Percentiles rank a stretch among this genome's conserved stretches.
These are phyloP conservation scores for Austroboletus festivus DNA, from an alignment of 768 basidiomycete species.

Conservation along the genomic window DNA sequence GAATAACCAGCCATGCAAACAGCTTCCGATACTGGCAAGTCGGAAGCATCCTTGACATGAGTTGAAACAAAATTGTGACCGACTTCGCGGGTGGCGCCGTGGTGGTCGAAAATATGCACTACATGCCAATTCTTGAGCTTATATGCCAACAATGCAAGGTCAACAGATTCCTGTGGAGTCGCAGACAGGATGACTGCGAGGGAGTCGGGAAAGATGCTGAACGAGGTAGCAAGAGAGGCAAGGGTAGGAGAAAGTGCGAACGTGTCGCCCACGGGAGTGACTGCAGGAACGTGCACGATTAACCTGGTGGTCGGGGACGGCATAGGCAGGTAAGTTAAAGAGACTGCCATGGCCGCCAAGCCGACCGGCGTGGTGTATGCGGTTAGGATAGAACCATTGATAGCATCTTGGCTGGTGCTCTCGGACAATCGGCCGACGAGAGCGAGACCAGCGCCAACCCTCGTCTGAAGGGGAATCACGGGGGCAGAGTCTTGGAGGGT, in stretches of 20 bases:
- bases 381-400: slow-evolving; percentile 59
- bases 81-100: slow-evolving; percentile 73
- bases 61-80: slow-evolving; percentile 50
- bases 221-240: slow-evolving; percentile 57
- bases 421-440: slow-evolving; percentile 78
- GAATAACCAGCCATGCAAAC: slow-evolving; percentile 59
- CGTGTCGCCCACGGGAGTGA: slow-evolving; percentile 59
- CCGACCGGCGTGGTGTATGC: slow-evolving; percentile 84
- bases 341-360: slow-evolving; percentile 77
- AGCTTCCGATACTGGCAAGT: slow-evolving; percentile 42
- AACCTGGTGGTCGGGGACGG: slow-evolving; percentile 63
- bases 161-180: slow-evolving; percentile 77
- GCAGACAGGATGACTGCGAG: slow-evolving; percentile 79
- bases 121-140: slow-evolving; percentile 62
- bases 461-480: slow-evolving; percentile 72
- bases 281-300: slow-evolving; percentile 79
- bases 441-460: slow-evolving; percentile 79
- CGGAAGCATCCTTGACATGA: slow-evolving; percentile 28
- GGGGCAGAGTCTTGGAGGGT: slow-evolving; percentile 42
- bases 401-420: slow-evolving; percentile 68
- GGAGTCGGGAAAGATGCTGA: slow-evolving; percentile 59
- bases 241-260: slow-evolving; percentile 78
- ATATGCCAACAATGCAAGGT: slow-evolving; percentile 77
- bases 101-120: slow-evolving; percentile 89
- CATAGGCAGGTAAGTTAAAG: slow-evolving; percentile 68